phyloP scores from a whole-genome alignment of 306 rosid genomes.

The Corylus americana region DNA sequence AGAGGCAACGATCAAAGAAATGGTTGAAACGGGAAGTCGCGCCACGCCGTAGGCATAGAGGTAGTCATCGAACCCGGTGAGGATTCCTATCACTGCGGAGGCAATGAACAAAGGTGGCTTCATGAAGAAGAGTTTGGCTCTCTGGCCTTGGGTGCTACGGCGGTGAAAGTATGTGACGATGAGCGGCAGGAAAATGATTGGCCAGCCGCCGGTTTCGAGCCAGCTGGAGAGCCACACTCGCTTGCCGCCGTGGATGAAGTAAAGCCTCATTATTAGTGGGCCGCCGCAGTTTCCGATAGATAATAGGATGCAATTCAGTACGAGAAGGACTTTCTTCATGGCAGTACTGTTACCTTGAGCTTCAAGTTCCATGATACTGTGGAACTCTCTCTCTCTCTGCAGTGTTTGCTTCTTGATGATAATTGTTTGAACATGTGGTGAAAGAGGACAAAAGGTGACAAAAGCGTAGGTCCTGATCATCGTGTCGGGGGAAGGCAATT shows the following conservation, averaged over 20 bases:
- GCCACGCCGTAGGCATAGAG: slow-evolving; percentile 66
- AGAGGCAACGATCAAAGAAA: slow-evolving; percentile 52
- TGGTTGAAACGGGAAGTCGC: slow-evolving; percentile 67
- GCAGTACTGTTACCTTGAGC: slow-evolving; percentile 9
- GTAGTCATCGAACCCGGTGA: slow-evolving; percentile 67
- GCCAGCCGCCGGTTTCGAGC: slow-evolving; percentile 73
- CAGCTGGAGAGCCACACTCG: slow-evolving; percentile 69
- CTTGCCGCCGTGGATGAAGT: slow-evolving; percentile 73
- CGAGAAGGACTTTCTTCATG: slow-evolving; percentile 40
- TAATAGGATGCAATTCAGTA: slow-evolving; percentile 40
- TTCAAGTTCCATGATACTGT: not conserved
- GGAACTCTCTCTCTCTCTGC: not conserved
- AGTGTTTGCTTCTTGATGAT: not conserved
- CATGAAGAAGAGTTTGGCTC: slow-evolving; percentile 35
- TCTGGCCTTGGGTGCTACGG: slow-evolving; percentile 23
- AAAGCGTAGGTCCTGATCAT: not conserved
- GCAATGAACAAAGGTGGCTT: slow-evolving; percentile 41
- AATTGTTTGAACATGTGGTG: not conserved
- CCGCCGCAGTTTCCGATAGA: slow-evolving; percentile 58
- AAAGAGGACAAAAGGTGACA: not conserved
- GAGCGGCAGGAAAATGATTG: slow-evolving; percentile 56
- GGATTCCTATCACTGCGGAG: slow-evolving; percentile 43
- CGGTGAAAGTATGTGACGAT: slow-evolving; percentile 33
- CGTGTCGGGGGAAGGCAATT: too few relatives aligned
- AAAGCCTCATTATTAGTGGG: slow-evolving; percentile 68